Percentiles rank a stretch among this genome's conserved stretches.
Conservation (phyloP, 306 rosid species). For the Rosa rugosa region DNA sequence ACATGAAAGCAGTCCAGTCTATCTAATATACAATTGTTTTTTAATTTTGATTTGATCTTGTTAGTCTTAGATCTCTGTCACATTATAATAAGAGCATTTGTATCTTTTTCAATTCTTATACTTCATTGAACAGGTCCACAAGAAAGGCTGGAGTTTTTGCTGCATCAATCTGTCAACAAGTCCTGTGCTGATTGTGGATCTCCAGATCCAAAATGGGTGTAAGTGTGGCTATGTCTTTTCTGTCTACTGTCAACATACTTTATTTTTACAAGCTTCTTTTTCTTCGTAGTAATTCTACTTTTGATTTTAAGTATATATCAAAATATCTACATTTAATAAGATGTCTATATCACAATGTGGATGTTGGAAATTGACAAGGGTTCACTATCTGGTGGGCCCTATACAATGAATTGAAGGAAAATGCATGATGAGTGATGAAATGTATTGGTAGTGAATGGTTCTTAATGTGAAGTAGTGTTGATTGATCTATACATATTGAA, state of each 20-base stretch:
- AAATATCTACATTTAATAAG: background rate
- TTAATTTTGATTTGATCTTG: background rate
- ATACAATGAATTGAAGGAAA: background rate
- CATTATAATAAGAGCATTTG: background rate
- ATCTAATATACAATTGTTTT: background rate
- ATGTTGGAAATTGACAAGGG: background rate
- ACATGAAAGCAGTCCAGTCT: background rate
- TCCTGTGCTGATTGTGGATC: constrained; percentile 90
- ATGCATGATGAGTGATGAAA: background rate
- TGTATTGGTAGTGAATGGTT: background rate
- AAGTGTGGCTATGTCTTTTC: constrained; percentile 32
- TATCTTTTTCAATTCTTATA: constrained; percentile 12
- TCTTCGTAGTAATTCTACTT: background rate
- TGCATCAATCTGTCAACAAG: constrained; percentile 53
- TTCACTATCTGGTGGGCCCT: background rate
- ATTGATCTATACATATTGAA: background rate
- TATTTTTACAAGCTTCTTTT: background rate
- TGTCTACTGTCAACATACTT: background rate
- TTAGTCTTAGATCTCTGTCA: background rate
- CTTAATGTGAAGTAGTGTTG: background rate
- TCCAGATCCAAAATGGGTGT: constrained; percentile 97
- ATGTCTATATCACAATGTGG: background rate
- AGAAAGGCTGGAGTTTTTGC: constrained; percentile 53
- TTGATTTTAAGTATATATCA: background rate
- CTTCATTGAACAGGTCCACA: constrained; percentile 56